phyloP scores from a whole-genome alignment of 345 rosid species.

The Eucalyptus cloeziana region DNA sequence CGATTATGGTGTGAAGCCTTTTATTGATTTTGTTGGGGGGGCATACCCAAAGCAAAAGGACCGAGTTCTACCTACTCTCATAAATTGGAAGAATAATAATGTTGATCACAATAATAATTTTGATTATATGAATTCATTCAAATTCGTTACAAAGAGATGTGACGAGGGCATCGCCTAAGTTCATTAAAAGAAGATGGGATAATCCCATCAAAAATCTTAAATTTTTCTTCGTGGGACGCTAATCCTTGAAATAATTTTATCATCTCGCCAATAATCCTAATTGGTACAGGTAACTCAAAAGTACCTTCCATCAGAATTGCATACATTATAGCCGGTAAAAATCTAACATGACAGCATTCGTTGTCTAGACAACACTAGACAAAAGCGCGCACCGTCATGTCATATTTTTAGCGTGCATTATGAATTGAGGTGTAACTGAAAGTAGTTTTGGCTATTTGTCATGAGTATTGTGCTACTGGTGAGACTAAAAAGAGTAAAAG shows the following conservation, averaged over 20 bases:
- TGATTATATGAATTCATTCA: neutral
- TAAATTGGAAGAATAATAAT: neutral
- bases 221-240: fast-evolving
- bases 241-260: fast-evolving
- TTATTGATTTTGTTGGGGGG: neutral
- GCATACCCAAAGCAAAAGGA: neutral
- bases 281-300: neutral
- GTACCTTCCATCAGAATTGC: neutral
- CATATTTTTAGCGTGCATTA: neutral
- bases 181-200: neutral
- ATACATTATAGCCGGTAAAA: neutral
- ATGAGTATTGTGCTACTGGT: neutral
- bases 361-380: neutral
- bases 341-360: fast-evolving
- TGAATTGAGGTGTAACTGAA: neutral
- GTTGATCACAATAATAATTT: neutral
- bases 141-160: neutral
- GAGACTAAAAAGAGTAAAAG: neutral
- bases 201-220: neutral
- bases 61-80: neutral
- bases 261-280: neutral
- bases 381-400: fast-evolving
- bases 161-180: fast-evolving
- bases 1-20: neutral
- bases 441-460: neutral